Conservation (phyloP, 495 filamentous ascomycete species). For the Lasiosphaeriaceae sp. region DNA sequence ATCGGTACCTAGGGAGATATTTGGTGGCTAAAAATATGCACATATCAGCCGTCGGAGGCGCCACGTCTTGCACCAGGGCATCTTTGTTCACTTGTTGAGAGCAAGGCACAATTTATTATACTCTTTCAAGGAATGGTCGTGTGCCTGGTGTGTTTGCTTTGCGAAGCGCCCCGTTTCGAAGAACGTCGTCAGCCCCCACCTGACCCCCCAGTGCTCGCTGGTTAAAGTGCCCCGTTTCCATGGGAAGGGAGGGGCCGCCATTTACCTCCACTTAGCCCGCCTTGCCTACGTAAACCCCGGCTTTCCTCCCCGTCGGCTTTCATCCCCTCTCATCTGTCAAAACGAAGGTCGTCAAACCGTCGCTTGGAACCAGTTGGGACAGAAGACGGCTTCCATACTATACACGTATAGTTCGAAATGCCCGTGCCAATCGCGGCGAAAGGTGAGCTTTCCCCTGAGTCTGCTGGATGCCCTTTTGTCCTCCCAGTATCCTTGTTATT, state of each 20-base stretch:
- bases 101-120: too few relatives aligned
- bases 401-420: conserved; percentile 33
- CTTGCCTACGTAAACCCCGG: not conserved
- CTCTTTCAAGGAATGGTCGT: too few relatives aligned
- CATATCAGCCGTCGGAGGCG: too few relatives aligned
- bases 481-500: not conserved
- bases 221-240: not conserved
- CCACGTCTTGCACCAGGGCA: too few relatives aligned
- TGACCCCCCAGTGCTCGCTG: too few relatives aligned
- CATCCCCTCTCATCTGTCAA: not conserved
- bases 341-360: not conserved
- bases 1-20: too few relatives aligned
- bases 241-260: not conserved
- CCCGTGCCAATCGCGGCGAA: conserved; percentile 44
- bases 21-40: too few relatives aligned
- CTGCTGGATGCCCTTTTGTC: not conserved
- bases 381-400: conserved; percentile 1
- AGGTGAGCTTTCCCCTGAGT: conserved; percentile 33
- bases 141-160: too few relatives aligned
- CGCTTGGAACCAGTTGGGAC: not conserved
- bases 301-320: not conserved
- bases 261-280: too few relatives aligned
- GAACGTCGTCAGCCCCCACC: too few relatives aligned
- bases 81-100: too few relatives aligned
- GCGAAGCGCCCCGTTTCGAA: too few relatives aligned